A percentile compares a stretch with the other conserved stretches of the same genome.
These are phyloP conservation scores for Cyclanthera cordifolia DNA, from an alignment of 306 rosid species.

Conservation along the genomic window DNA sequence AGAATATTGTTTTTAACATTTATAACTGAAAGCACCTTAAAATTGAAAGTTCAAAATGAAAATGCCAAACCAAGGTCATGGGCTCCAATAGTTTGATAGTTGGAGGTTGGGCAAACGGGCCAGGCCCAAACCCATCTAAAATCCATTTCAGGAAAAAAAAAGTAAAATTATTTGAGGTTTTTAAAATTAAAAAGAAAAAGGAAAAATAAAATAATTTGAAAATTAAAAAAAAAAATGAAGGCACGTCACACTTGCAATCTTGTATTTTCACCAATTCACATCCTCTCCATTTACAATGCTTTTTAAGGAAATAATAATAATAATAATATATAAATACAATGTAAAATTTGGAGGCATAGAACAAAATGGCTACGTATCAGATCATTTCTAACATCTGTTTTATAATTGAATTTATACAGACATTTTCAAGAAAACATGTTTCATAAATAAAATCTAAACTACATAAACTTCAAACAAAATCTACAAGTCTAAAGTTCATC, in stretches of 20 bases:
- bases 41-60: too few species aligned
- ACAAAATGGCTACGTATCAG: not conserved
- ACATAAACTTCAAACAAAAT: not conserved
- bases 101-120: not conserved
- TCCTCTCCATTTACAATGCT: too few species aligned
- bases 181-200: too few species aligned
- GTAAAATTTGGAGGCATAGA: not conserved
- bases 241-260: too few species aligned
- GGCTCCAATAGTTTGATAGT: not conserved
- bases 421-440: not conserved
- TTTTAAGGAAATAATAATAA: too few species aligned
- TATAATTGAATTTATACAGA: conserved; percentile 6
- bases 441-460: not conserved
- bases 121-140: not conserved
- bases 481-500: not conserved
- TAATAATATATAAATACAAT: too few species aligned
- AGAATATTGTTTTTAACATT: too few species aligned
- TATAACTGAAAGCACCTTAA: too few species aligned
- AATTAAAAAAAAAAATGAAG: too few species aligned
- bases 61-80: not conserved
- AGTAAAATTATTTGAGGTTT: too few species aligned
- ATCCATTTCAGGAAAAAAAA: too few species aligned
- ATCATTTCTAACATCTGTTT: not conserved
- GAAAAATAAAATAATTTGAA: too few species aligned
- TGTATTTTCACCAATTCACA: not conserved